Base-by-base conservation (phyloP, 2,329 filamentous ascomycete genomes). In the Diaporthe australafricana region DNA sequence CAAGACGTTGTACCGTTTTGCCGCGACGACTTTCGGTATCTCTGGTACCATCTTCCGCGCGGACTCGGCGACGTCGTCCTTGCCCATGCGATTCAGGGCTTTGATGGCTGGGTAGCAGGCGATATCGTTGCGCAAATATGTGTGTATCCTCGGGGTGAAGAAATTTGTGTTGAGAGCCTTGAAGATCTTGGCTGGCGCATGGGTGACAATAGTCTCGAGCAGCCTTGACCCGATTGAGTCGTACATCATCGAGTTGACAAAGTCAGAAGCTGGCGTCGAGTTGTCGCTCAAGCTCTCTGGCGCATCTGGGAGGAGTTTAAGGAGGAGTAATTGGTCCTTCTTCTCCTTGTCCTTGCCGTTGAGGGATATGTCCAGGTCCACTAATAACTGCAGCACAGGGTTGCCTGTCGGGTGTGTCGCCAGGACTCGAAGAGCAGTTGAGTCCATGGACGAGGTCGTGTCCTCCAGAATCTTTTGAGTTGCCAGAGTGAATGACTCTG, bases 331-430 rank as follows among this genome's bases (percentile, higher is more conserved):
- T 12, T 65, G 84, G 74, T 93, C 89, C 76, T 90, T 91, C 75
- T 90, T 90, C 5, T 87, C 88, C 74, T 90, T 90, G 69, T 88
- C 86, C 75, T 94, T 93, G 65, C 89, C 90, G 75, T 93, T 92
- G 72, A 93, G 86, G 0, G 91, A 88, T 60, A 98, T 89, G 78
- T 99, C 96, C 20, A 99, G 86, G 78, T 95, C 94, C 4, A 99
- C 85, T 38, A 99, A 86, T 1, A 98, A 88, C 80, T 98, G 96
- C n/a, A 99, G 87, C 0, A 95, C 93, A 0, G 96, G 96, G 78
- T 98, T 98, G 60, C 95, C 96, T 1, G 96, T 93, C 5, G 94
- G 94, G 78, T 98, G 96, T 25, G 91, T 95, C 1, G 96, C 94
- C 70, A 99, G 86, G 2, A 96, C 91, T 35, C 94, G 91, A 35